Evolutionary conservation across 1,284 basidiomycete species (phyloP).

Genomic region (Trichosporon coremiiforme): DNA sequence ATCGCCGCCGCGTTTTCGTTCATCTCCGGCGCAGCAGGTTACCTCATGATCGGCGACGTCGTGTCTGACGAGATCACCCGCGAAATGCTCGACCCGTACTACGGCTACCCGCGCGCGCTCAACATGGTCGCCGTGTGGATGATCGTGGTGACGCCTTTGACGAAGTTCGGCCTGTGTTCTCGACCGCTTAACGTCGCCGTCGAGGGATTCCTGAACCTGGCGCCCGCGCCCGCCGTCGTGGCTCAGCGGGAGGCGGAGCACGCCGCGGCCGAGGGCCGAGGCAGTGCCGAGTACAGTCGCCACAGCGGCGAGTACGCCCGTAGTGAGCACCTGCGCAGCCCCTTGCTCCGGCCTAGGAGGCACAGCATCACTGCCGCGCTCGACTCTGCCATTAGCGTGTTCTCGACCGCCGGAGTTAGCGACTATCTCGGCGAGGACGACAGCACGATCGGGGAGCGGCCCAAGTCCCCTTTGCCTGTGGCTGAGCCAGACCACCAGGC

Average conservation of each 20-base stretch:
- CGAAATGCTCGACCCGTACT: constrained; percentile 72
- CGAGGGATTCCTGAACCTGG: constrained; percentile 72
- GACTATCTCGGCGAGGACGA: constrained; percentile 27
- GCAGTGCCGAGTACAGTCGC: background rate
- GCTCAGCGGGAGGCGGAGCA: background rate
- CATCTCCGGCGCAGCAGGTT: constrained; percentile 80
- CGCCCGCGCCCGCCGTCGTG: constrained; percentile 42
- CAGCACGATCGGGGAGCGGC: background rate
- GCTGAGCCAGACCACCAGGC: background rate
- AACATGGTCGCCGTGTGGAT: constrained; percentile 84
- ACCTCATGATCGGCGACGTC: constrained; percentile 82
- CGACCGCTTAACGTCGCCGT: constrained; percentile 83
- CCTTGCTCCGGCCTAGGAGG: background rate
- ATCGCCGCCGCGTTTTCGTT: constrained; percentile 74
- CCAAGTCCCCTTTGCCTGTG: constrained; percentile 19
- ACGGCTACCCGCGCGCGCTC: constrained; percentile 70
- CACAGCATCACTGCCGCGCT: constrained; percentile 18
- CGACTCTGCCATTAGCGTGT: constrained; percentile 24
- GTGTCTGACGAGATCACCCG: constrained; percentile 90
- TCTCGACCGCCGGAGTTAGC: constrained; percentile 24
- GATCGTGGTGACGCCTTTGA: constrained; percentile 82
- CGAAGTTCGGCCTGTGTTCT: constrained; percentile 84
- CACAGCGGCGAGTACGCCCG: constrained; percentile 3
- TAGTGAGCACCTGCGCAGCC: constrained; percentile 2
- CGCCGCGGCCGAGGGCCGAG: background rate